These are phyloP conservation scores for Apodospora peruviana DNA, from an alignment of 495 filamentous ascomycete species.

Conservation along the genomic window DNA sequence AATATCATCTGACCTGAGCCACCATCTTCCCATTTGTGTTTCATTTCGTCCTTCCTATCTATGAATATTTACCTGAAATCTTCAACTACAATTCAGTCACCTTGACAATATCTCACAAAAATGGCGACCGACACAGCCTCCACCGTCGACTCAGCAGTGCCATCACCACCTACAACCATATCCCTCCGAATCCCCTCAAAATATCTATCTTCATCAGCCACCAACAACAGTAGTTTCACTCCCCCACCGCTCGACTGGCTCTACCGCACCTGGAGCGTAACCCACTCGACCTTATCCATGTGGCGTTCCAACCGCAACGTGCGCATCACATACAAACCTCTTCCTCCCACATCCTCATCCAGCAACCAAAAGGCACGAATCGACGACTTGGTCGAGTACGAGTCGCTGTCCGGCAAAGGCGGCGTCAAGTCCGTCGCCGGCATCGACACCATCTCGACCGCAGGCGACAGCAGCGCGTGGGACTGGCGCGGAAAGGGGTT, in stretches of 20 bases:
- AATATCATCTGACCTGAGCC: too few relatives aligned
- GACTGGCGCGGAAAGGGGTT: constrained; percentile 67
- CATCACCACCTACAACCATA: constrained; percentile 15
- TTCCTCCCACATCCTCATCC: constrained; percentile 24
- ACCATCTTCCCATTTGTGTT: too few relatives aligned
- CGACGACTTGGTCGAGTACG: constrained; percentile 65
- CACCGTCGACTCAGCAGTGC: too few relatives aligned
- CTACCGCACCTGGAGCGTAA: constrained; percentile 65
- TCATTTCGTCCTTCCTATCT: too few relatives aligned
- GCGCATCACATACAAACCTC: constrained; percentile 60
- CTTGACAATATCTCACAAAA: neutral
- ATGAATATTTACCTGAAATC: neutral
- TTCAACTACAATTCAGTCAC: neutral
- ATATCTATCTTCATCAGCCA: constrained; percentile 23
- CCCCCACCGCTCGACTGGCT: constrained; percentile 56
- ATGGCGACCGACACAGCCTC: constrained; percentile 1
- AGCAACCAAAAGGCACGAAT: constrained; percentile 34
- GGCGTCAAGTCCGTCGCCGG: constrained; percentile 54
- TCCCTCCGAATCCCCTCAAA: constrained; percentile 41
- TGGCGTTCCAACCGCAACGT: constrained; percentile 70
- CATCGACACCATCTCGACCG: constrained; percentile 49
- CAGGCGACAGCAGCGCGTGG: constrained; percentile 44
- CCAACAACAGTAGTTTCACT: constrained; percentile 22
- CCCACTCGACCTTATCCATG: constrained; percentile 70
- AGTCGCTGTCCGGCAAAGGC: constrained; percentile 40